These are phyloP conservation scores for Nitzschia palea DNA, from an alignment of 108 stramenopile genomes.

Conservation along the genomic window DNA sequence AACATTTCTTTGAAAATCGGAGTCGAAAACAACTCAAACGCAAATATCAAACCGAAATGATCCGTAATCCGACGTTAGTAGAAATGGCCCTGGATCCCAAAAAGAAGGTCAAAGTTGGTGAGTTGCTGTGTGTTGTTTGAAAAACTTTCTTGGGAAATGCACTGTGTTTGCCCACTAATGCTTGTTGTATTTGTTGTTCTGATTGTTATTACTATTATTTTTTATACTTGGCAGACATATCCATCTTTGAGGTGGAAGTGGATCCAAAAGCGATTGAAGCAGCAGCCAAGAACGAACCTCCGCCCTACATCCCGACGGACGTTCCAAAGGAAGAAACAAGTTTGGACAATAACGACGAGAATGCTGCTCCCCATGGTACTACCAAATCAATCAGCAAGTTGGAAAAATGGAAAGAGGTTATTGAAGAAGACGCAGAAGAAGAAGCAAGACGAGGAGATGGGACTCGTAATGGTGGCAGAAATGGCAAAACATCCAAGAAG, in stretches of 20 bases:
- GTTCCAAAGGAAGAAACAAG: neutral
- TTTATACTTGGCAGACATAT: slow-evolving; percentile 39
- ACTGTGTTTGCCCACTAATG: neutral
- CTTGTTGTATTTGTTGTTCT: neutral
- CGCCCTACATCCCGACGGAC: slow-evolving; percentile 28
- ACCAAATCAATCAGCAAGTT: neutral
- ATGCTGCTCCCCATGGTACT: neutral
- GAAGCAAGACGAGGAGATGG: neutral
- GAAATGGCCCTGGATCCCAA: slow-evolving; percentile 77
- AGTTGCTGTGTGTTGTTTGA: neutral
- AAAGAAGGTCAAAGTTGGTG: slow-evolving; percentile 34
- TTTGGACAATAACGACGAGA: neutral
- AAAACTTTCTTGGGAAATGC: neutral
- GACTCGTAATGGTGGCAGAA: neutral
- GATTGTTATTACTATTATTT: neutral
- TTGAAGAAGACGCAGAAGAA: slow-evolving; percentile 34
- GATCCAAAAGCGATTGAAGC: slow-evolving; percentile 32
- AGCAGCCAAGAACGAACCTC: slow-evolving; percentile 24
- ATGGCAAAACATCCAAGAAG: neutral
- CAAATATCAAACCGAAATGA: slow-evolving; percentile 67
- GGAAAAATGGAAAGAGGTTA: slow-evolving; percentile 25
- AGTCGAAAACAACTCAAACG: slow-evolving; percentile 69
- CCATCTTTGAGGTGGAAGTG: slow-evolving; percentile 38
- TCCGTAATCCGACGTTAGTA: slow-evolving; percentile 64
- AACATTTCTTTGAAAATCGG: slow-evolving; percentile 47